These are phyloP conservation scores for Porcisia deanei DNA, from an alignment of 208 protist species.

Conservation along the genomic window DNA sequence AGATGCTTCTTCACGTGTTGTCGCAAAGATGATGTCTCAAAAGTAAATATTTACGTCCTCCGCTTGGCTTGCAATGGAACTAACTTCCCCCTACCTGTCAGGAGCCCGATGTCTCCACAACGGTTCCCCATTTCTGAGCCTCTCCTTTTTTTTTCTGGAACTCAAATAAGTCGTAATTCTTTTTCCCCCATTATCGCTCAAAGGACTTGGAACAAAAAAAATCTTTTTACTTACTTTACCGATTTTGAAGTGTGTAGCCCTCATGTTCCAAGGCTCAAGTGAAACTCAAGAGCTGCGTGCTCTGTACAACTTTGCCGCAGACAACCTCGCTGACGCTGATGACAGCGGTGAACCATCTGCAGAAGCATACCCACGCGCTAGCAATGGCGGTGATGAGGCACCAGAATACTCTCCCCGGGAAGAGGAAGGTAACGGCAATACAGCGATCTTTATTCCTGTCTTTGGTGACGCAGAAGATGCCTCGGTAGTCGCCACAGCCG, in stretches of 20 bases:
- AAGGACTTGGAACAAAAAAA: neutral
- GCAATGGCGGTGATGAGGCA: neutral
- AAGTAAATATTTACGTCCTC: neutral
- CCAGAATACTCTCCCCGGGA: conserved; percentile 32
- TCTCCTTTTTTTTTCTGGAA: neutral
- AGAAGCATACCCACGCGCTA: neutral
- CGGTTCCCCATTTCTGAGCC: too few species aligned
- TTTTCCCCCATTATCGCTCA: neutral
- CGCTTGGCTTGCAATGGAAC: neutral
- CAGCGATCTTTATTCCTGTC: conserved; percentile 19
- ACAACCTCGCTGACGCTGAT: conserved; percentile 13
- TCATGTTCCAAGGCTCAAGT: conserved; percentile 24
- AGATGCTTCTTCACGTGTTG: neutral
- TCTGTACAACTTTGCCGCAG: conserved; percentile 56
- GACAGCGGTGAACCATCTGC: neutral
- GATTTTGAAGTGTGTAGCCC: neutral
- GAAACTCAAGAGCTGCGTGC: conserved; percentile 32
- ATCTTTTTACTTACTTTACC: neutral
- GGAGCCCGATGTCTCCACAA: too few species aligned
- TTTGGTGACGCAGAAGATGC: conserved; percentile 23
- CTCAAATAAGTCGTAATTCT: neutral
- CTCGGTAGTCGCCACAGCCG: neutral
- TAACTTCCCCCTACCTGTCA: neutral
- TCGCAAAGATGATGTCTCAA: neutral
- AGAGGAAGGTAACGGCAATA: conserved; percentile 1